Base-by-base conservation (phyloP, 768 basidiomycete species). In the Chalciporus piperatus region DNA sequence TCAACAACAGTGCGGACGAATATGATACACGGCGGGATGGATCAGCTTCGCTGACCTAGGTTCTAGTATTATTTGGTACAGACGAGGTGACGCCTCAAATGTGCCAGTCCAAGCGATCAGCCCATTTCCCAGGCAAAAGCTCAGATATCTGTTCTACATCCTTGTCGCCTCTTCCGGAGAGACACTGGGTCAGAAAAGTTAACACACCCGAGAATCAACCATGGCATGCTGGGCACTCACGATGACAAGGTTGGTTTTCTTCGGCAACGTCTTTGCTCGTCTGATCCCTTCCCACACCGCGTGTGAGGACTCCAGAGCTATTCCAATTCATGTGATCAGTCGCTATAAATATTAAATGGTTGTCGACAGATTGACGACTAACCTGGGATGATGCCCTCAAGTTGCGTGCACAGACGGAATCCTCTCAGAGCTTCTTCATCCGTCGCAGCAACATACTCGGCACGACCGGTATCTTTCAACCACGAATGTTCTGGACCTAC, bases 401-500 rank as follows among this genome's bases (percentile, higher is more conserved):
- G 72, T 68, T 98, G 93, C 1, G 94, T 98, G 61, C 87, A 78
- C 72, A 93, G 76, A 51, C 93, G 76, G 81, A 99, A 98, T 1
- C 92, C 97, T 37, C 92, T 80, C 23, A 98, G 75, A 4, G 93
- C 93, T 61, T 99, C 79, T 69, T 97, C 93, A 63, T 99, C 97
- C 4, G 90, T 97, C 9, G 95, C 96, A 14, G 80, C 85, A 17
- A 90, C 83, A 66, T 98, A 99, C 65, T 97, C 92, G 0, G 93
- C 97, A 53, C 97, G 78, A n/a, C 89, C 89, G 4, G 86, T 87
- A 64, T 98, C 94, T 71, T 98, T 98, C 66, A 99, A 75, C 88
- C 91, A 97, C 41, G 96, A 88, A 65, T 98, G 97, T 70, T 99
- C 97, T 8, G 97, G 97, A 17, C 97, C 97, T 42, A 99, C 96